Evolutionary conservation across 768 basidiomycete genomes (phyloP).

Genomic region (Trametes sanguinea): DNA sequence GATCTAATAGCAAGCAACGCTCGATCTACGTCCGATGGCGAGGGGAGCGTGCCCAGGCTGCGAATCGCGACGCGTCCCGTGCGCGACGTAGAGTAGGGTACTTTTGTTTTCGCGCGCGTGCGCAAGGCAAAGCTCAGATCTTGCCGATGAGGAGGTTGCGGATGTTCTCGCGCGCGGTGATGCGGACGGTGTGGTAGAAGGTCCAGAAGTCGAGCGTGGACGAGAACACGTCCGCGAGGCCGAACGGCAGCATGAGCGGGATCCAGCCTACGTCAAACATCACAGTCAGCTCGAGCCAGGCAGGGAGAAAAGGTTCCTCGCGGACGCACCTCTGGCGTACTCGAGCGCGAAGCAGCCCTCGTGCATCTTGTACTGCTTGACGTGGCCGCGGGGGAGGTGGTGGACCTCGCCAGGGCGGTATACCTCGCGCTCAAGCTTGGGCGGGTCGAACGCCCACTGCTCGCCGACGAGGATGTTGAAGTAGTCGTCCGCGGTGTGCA

Average conservation of each 20-base stretch:
- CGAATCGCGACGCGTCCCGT: no score
- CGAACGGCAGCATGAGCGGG: constrained; percentile 94
- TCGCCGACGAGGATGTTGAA: constrained; percentile 94
- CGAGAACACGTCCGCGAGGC: constrained; percentile 78
- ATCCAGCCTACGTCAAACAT: constrained; percentile 84
- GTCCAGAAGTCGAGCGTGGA: constrained; percentile 90
- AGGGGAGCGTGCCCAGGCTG: no score
- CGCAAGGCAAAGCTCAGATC: constrained; percentile 47
- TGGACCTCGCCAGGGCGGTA: constrained; percentile 87
- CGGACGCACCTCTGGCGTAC: constrained; percentile 78
- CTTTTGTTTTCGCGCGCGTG: no score
- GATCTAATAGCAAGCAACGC: no score
- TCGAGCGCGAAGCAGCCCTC: constrained; percentile 95
- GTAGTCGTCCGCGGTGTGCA: constrained; percentile 97
- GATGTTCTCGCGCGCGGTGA: constrained; percentile 84
- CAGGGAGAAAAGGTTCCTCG: no score
- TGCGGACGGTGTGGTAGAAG: constrained; percentile 71
- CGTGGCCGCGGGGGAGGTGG: constrained; percentile 75
- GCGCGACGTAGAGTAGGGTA: no score
- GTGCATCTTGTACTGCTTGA: constrained; percentile 98
- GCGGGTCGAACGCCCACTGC: constrained; percentile 90
- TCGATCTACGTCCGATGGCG: no score
- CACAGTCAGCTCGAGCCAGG: background rate
- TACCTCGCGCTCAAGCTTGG: constrained; percentile 79
- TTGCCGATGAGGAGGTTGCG: constrained; percentile 84